These are phyloP conservation scores for Phellopilus nigrolimitatus DNA, from an alignment of 1,284 basidiomycete species.

Conservation along the genomic window DNA sequence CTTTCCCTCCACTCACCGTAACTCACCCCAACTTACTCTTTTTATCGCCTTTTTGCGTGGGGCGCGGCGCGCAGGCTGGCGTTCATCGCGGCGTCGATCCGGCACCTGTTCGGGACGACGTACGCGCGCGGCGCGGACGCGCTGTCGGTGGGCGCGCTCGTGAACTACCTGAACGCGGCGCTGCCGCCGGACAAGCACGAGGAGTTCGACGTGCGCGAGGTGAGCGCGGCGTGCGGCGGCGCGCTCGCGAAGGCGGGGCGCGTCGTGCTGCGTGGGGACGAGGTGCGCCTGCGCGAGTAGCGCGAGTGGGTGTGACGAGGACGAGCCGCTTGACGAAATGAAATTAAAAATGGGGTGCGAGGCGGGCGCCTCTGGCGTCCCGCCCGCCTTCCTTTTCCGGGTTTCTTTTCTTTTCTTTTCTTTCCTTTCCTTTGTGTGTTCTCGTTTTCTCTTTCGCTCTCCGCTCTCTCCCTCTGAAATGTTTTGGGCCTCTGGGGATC, in stretches of 20 bases:
- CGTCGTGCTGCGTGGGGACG: constrained; percentile 9
- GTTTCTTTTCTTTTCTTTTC: neutral
- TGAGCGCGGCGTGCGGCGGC: constrained; percentile 28
- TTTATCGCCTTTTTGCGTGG: neutral
- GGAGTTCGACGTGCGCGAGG: constrained; percentile 71
- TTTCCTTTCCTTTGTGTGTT: neutral
- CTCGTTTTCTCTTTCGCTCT: neutral
- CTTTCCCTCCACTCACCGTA: neutral
- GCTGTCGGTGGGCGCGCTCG: constrained; percentile 56
- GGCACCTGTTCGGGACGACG: constrained; percentile 16
- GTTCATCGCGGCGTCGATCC: neutral
- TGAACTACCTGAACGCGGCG: constrained; percentile 67
- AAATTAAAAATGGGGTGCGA: no score
- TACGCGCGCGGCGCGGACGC: constrained; percentile 13
- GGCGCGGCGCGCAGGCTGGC: neutral
- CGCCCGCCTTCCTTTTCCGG: neutral
- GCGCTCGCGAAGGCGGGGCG: constrained; percentile 13
- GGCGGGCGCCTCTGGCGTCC: no score
- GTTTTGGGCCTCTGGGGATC: constrained; percentile 8
- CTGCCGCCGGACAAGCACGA: constrained; percentile 72
- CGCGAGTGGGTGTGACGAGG: no score
- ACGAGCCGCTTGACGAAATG: no score
- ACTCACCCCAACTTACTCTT: neutral
- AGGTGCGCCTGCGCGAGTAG: neutral
- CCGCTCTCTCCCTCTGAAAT: neutral